Base-by-base conservation (phyloP, 2,329 filamentous ascomycete species). In the Venturia effusa region DNA sequence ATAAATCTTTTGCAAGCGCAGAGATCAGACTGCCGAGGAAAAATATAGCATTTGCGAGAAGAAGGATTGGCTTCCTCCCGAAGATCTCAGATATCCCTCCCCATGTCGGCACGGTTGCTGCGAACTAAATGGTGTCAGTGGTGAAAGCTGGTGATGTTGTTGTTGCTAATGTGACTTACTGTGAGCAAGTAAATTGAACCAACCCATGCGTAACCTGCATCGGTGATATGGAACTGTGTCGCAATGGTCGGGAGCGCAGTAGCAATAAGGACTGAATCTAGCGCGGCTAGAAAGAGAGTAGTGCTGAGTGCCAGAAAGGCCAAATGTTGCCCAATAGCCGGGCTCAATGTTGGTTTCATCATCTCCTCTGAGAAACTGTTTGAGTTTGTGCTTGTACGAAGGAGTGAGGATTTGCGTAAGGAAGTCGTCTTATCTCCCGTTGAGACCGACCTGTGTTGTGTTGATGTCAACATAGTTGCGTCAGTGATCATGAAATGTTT, bases 1-100 rank as follows among this genome's bases (percentile, higher is more conserved):
- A 74, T 72, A 85, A 80, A 67, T 75, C 78, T 54, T 71, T 72
- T 60, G 79, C 79, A 5, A 83, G 71, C 43, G 78, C 83, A 67
- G 81, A 84, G 1, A 84, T 70, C 41, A 85, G 71, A 43, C 81
- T 84, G 1, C 82, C 83, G 24, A 80, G 71, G 72, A 66, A 39
- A 41, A 66, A 66, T 30, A 66, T n/a, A 0, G 66, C 54, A 51
- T 75, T 74, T 0, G 74, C 72, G 5, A 71, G 63, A 4, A 75
- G 64, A 11, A 76, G 69, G 1, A 74, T 66, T 0, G 70, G 69
- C 45, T 76, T 76, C 11, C 74, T 68, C 17, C 74, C 74, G 64
- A 76, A 76, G 2, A 76, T 67, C 65, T 75, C 74, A 17, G 71
- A 72, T 3, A 77, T 67, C 48, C 75, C 76, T 2, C 74, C 75